Evolutionary conservation across 2,329 filamentous ascomycete genomes (phyloP), one percentile per base, ranked within the genome.

Genomic region (Aspergillus puulaauensis): DNA sequence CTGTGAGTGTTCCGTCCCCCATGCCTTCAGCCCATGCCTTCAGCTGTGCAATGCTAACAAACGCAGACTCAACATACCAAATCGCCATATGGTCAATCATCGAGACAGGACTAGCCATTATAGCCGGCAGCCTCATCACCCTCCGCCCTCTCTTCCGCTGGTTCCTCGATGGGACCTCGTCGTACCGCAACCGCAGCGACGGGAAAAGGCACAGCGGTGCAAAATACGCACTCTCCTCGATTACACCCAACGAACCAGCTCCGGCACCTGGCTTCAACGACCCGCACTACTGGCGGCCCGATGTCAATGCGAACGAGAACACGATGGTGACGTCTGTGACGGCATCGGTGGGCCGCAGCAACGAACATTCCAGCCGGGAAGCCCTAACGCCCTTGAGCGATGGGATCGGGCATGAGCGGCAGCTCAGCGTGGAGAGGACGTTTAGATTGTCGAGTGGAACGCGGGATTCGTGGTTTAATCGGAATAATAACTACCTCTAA

Each of bases 91-190:
- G 69, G 69, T 72, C 70, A 15, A 63, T 69, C 17, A 56, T 72
- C 43, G 70, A 73, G 60, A 66, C 66, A 3, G 68, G 70, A 9
- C 63, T 73, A 4, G 70, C 74, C 17, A 77, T 79, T 51, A 72
- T 70, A 3, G 80, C 69, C 3, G 68, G 69, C 6, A 71, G 65
- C 52, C 64, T 71, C 7, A 66, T 63, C 37, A 71, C 80, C 3
- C 66, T 82, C 1, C 75, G 79, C 1, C 80, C 80, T 0, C 68
- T 82, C 0, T 65, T 82, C 37, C 75, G 69, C n/a, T 59, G 52
- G 57, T 47, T 59, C 27, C 48, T 56, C 8, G 57, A 52, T 4
- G 52, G 43, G 1, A 37, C 23, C 17, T 59, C 41, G 24, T 52
- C 48, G 19, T 52, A 48, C 45, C 27, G n/a, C 11, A 6, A 33